These are phyloP conservation scores for Aspergillus carlsbadensis DNA, from an alignment of 495 filamentous ascomycete species.

Conservation along the genomic window DNA sequence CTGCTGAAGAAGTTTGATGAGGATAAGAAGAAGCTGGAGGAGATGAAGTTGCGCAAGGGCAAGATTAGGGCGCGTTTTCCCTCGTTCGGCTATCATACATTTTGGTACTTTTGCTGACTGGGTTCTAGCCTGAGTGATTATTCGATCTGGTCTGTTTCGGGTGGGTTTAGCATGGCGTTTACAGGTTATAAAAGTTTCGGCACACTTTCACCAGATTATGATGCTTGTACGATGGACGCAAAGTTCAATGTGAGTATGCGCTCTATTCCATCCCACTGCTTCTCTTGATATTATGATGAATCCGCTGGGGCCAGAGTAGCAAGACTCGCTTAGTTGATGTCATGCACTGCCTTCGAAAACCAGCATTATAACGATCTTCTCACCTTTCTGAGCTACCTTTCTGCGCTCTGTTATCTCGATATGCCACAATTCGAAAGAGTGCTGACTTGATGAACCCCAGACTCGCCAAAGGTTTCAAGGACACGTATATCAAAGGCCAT, in stretches of 20 bases:
- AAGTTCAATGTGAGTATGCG: constrained; percentile 8
- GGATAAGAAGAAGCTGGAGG: constrained; percentile 53
- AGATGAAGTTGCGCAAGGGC: constrained; percentile 50
- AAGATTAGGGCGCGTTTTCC: constrained; percentile 44
- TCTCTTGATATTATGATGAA: constrained; percentile 40
- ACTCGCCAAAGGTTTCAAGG: not conserved
- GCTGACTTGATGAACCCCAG: constrained; percentile 1
- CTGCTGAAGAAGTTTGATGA: constrained; percentile 56
- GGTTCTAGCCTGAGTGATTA: constrained; percentile 44
- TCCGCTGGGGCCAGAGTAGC: constrained; percentile 59
- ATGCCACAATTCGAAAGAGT: not conserved
- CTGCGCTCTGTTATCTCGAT: not conserved
- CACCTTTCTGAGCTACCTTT: constrained; percentile 38
- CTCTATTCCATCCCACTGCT: constrained; percentile 5
- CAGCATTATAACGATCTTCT: constrained; percentile 53
- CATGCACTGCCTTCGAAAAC: constrained; percentile 51
- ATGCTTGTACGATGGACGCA: no score
- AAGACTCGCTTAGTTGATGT: constrained; percentile 38
- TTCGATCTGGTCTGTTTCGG: not conserved
- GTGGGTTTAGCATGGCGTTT: constrained; percentile 31
- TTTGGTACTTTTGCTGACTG: constrained; percentile 15
- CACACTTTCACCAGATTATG: not conserved
- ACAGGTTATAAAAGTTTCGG: constrained; percentile 19
- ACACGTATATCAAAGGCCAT: not conserved
- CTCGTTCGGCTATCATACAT: not conserved